These are phyloP conservation scores for Torulaspora delbrueckii DNA, from an alignment of 805 yeast species.

Conservation along the genomic window DNA sequence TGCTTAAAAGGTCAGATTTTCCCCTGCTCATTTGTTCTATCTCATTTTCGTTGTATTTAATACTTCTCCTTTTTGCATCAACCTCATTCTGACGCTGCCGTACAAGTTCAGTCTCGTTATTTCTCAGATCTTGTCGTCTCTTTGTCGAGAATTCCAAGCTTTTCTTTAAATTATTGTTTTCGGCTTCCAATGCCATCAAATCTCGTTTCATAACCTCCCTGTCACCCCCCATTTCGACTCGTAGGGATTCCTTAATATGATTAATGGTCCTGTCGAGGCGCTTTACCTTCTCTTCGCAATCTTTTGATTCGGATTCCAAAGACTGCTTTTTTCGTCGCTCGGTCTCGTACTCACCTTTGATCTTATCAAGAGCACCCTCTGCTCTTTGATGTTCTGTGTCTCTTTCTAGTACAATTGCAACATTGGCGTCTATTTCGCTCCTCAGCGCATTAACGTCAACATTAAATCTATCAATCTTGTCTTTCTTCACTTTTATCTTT, in stretches of 20 bases:
- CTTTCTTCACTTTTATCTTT: slow-evolving; percentile 22
- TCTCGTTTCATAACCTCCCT: slow-evolving; percentile 27
- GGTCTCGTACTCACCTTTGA: slow-evolving; percentile 18
- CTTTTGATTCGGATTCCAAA: slow-evolving; percentile 18
- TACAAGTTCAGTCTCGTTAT: slow-evolving; percentile 13
- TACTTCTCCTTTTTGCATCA: slow-evolving; percentile 11
- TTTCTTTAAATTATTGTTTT: slow-evolving; percentile 12
- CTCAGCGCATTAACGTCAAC: slow-evolving; percentile 19
- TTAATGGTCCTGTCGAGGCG: slow-evolving; percentile 21
- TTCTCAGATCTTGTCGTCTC: slow-evolving; percentile 17
- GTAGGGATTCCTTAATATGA: slow-evolving; percentile 26
- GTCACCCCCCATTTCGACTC: slow-evolving; percentile 32
- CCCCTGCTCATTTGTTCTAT: slow-evolving; percentile 29
- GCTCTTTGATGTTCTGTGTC: slow-evolving; percentile 21
- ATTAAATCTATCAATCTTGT: slow-evolving; percentile 28
- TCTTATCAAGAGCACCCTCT: slow-evolving; percentile 15
- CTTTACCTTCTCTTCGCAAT: slow-evolving; percentile 20
- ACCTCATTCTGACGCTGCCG: slow-evolving; percentile 15
- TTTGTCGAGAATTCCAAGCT: slow-evolving; percentile 6
- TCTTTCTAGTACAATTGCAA: slow-evolving; percentile 14
- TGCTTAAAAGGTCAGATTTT: slow-evolving; percentile 34
- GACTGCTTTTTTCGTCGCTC: slow-evolving; percentile 24
- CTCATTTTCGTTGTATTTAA: slow-evolving; percentile 21
- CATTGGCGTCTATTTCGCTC: slow-evolving; percentile 15
- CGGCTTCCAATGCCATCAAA: slow-evolving; percentile 9